A percentile compares a stretch with the other conserved stretches of the same genome.
These are phyloP conservation scores for Agroathelia rolfsii DNA, from an alignment of 1,284 basidiomycete genomes.

Conservation along the genomic window DNA sequence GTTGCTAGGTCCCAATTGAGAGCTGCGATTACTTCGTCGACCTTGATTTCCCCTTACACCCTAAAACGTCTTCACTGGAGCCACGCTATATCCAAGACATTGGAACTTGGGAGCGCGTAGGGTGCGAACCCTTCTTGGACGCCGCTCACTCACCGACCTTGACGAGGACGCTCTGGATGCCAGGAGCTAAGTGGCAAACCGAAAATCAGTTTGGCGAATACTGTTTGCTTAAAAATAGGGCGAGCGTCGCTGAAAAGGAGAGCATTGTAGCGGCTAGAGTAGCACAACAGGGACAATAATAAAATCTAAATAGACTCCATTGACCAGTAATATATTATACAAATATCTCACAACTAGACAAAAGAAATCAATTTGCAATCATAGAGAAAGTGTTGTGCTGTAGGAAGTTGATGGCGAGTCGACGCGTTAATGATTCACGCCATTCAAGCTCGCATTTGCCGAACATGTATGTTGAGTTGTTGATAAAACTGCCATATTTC, in stretches of 20 bases:
- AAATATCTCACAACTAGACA: too few species aligned
- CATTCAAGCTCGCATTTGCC: too few species aligned
- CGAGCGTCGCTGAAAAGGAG: constrained; percentile 32
- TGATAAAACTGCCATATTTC: too few species aligned
- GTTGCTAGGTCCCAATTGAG: constrained; percentile 52
- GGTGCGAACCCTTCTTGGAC: constrained; percentile 77
- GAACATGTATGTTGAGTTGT: too few species aligned
- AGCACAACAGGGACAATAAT: too few species aligned
- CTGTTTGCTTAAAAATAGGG: constrained; percentile 52
- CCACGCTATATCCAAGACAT: constrained; percentile 66
- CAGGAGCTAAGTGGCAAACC: constrained; percentile 54
- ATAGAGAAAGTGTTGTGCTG: too few species aligned
- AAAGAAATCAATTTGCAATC: too few species aligned
- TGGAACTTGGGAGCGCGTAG: constrained; percentile 65
- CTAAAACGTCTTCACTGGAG: constrained; percentile 45
- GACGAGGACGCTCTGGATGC: constrained; percentile 72
- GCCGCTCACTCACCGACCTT: constrained; percentile 59
- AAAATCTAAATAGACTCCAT: too few species aligned
- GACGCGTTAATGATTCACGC: too few species aligned
- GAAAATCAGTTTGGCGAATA: constrained; percentile 63
- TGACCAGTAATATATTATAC: too few species aligned
- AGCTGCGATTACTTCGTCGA: constrained; percentile 85
- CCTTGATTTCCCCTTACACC: constrained; percentile 69
- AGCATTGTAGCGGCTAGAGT: constrained; percentile 16
- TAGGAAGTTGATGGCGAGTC: too few species aligned